Conservation (phyloP, 192 early-diverging fungal species). For the Funneliformis geosporum region DNA sequence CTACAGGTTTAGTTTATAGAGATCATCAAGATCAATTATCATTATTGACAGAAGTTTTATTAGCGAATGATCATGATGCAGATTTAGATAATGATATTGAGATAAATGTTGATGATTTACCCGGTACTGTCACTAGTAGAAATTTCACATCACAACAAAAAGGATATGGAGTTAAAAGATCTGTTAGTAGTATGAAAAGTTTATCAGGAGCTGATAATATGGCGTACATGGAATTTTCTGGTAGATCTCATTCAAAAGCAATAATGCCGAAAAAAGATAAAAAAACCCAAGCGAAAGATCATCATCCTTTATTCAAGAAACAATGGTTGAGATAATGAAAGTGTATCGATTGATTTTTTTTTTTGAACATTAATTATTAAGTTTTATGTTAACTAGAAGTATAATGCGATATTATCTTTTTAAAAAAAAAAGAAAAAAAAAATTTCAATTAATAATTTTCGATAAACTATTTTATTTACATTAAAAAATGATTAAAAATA, state of each 20-base stretch:
- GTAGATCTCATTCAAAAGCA: slow-evolving; percentile 2
- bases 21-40: slow-evolving; percentile 74
- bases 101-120: slow-evolving; percentile 60
- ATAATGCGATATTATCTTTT: neutral
- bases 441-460: too few species aligned
- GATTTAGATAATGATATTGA: slow-evolving; percentile 65
- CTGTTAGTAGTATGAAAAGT: slow-evolving; percentile 72
- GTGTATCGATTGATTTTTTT: too few species aligned
- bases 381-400: neutral
- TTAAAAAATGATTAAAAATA: neutral
- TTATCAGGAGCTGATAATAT: slow-evolving; percentile 90
- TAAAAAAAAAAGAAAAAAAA: neutral
- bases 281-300: slow-evolving; percentile 21
- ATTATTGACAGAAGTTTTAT: slow-evolving; percentile 82
- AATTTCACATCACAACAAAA: slow-evolving; percentile 49
- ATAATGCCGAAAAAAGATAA: slow-evolving; percentile 20
- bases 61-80: slow-evolving; percentile 64
- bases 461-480: neutral
- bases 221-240: slow-evolving; percentile 81
- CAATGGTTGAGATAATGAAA: slow-evolving; percentile 14
- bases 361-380: neutral
- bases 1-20: slow-evolving; percentile 74
- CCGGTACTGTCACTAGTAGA: slow-evolving; percentile 41
- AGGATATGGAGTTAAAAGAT: slow-evolving; percentile 50
- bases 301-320: slow-evolving; percentile 34